Evolutionary conservation across 2,329 filamentous ascomycete species (phyloP).

Genomic region (Tolypocladium ovalisporum): DNA sequence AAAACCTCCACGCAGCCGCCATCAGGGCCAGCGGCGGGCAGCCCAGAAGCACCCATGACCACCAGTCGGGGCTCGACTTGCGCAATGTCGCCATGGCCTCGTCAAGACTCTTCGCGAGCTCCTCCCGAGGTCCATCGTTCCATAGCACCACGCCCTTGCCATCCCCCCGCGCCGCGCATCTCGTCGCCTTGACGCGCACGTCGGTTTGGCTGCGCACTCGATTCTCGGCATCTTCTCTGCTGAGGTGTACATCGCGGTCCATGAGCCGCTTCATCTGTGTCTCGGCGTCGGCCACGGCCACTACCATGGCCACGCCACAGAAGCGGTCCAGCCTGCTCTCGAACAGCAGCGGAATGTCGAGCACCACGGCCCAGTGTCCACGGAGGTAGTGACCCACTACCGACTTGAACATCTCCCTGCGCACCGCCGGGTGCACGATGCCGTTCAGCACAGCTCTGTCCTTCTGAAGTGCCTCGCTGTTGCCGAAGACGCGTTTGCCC

Average conservation of each 20-base stretch:
- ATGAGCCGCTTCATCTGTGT: constrained; percentile 74
- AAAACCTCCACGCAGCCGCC: constrained; percentile 60
- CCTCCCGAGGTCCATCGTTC: constrained; percentile 72
- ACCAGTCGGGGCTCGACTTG: constrained; percentile 63
- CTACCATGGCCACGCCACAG: constrained; percentile 78
- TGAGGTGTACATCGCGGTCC: constrained; percentile 66
- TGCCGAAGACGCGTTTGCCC: constrained; percentile 77
- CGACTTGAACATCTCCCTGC: constrained; percentile 66
- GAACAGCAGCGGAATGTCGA: constrained; percentile 87
- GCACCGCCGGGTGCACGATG: constrained; percentile 88
- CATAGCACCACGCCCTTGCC: constrained; percentile 71
- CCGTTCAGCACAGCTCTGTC: constrained; percentile 73
- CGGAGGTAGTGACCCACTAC: constrained; percentile 62
- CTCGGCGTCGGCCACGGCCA: constrained; percentile 68
- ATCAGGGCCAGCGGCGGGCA: constrained; percentile 65
- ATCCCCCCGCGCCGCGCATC: constrained; percentile 54
- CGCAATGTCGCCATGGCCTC: constrained; percentile 54
- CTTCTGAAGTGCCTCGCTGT: constrained; percentile 54
- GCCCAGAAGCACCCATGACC: constrained; percentile 60
- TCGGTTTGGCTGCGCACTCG: constrained; percentile 79
- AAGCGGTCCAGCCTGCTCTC: constrained; percentile 78
- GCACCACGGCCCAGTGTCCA: constrained; percentile 78
- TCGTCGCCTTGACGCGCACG: constrained; percentile 69
- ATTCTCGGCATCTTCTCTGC: constrained; percentile 76
- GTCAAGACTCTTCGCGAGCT: constrained; percentile 57